Evolutionary conservation across 768 basidiomycete genomes (phyloP).

Genomic region (Tulasnella sp.): DNA sequence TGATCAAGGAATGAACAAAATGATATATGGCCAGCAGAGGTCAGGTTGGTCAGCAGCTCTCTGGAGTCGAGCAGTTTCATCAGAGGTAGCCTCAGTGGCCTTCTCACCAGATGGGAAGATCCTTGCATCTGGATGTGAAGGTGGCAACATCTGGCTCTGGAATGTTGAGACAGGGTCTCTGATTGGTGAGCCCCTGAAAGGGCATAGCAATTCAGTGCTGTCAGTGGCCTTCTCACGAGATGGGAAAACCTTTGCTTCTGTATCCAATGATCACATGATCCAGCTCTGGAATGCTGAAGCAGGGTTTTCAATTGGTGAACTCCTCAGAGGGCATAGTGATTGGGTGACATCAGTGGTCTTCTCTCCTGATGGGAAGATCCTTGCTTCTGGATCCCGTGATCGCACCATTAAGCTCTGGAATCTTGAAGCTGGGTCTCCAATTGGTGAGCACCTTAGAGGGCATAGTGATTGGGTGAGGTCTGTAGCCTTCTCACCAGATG

Average conservation of each 20-base stretch:
- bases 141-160: background rate
- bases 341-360: too few species aligned
- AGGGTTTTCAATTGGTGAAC: background rate
- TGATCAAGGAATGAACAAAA: background rate
- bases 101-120: background rate
- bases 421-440: too few species aligned
- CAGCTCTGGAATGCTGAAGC: background rate
- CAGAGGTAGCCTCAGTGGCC: background rate
- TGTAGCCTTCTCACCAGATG: constrained; percentile 15
- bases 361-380: too few species aligned
- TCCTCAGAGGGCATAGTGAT: background rate
- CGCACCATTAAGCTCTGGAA: too few species aligned
- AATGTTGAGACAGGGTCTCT: background rate
- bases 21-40: background rate
- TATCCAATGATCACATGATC: background rate
- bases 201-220: background rate
- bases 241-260: background rate
- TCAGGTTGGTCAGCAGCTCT: background rate
- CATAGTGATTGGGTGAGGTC: background rate
- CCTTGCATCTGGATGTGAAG: background rate
- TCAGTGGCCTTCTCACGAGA: background rate
- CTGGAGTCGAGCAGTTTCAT: background rate
- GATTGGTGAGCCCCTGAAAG: background rate
- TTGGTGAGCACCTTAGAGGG: background rate
- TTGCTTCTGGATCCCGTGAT: too few species aligned